phyloP scores from a whole-genome alignment of 352 stramenopile genomes.

The Thraustotheca clavata region DNA sequence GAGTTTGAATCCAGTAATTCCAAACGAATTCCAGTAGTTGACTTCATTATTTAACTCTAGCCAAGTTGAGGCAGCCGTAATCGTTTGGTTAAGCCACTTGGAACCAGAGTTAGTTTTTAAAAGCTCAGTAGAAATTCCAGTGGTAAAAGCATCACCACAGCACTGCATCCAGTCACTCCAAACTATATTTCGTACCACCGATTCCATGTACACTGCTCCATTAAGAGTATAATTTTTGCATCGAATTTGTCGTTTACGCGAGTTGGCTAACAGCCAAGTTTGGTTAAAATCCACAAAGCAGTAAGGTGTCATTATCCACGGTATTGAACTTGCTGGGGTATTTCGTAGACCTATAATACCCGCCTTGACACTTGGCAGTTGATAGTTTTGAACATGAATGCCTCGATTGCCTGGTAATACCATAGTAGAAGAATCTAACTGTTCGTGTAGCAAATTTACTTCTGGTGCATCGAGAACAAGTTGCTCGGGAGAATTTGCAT shows the following conservation, averaged over 20 bases:
- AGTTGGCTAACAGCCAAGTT: not conserved
- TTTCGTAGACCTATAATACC: not conserved
- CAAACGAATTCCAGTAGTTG: not conserved
- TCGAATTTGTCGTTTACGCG: not conserved
- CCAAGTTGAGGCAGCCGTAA: not conserved
- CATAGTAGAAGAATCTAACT: not conserved
- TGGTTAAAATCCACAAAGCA: conserved; percentile 11
- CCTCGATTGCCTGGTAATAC: not conserved
- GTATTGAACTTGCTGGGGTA: not conserved
- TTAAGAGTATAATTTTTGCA: not conserved
- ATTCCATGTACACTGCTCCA: conserved; percentile 16
- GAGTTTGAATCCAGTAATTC: not conserved
- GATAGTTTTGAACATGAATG: not conserved
- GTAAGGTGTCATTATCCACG: not conserved
- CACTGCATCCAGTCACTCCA: not conserved
- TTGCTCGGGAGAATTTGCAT: not conserved
- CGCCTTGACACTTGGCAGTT: not conserved
- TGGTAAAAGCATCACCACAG: not conserved
- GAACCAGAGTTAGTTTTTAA: not conserved
- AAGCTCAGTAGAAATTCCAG: not conserved
- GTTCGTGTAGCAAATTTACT: not conserved
- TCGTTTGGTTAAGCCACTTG: not conserved
- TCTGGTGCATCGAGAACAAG: not conserved
- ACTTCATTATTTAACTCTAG: not conserved
- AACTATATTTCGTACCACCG: not conserved